phyloP scores from a whole-genome alignment of 2,329 filamentous ascomycete species.

The Ascochyta fabae region DNA sequence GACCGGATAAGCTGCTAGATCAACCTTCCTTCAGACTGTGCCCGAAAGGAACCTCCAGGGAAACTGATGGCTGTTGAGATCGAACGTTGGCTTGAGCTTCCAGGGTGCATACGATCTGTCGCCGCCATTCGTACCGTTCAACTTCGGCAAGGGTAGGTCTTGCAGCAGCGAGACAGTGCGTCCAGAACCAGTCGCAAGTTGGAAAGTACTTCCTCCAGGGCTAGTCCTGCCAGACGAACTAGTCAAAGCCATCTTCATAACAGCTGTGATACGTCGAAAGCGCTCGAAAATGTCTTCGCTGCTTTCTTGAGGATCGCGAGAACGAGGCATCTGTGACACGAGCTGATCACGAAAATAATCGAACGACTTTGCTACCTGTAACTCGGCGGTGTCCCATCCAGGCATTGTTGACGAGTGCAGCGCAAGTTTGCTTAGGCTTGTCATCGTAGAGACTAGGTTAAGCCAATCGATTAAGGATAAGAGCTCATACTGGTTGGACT shows the following conservation, averaged over 20 bases:
- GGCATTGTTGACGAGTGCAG: slow-evolving; percentile 39
- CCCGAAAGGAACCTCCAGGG: slow-evolving; percentile 46
- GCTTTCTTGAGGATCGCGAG: slow-evolving; percentile 30
- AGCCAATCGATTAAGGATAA: slow-evolving; percentile 45
- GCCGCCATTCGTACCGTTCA: slow-evolving; percentile 33
- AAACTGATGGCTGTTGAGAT: slow-evolving; percentile 42
- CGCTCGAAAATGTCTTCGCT: slow-evolving; percentile 43
- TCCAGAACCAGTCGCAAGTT: slow-evolving; percentile 43
- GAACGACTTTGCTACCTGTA: slow-evolving; percentile 42
- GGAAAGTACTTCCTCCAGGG: slow-evolving; percentile 43
- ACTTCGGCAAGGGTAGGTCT: slow-evolving; percentile 39
- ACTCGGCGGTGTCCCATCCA: slow-evolving; percentile 43
- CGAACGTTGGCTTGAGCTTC: slow-evolving; percentile 37
- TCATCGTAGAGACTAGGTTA: slow-evolving; percentile 38
- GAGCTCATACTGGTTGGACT: slow-evolving; percentile 35
- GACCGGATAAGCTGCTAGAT: neutral
- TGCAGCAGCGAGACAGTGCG: slow-evolving; percentile 44
- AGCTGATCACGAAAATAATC: slow-evolving; percentile 44
- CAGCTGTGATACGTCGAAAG: slow-evolving; percentile 43
- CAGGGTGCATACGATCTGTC: slow-evolving; percentile 38
- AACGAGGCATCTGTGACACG: slow-evolving; percentile 39
- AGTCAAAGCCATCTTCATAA: slow-evolving; percentile 38
- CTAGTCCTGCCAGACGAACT: slow-evolving; percentile 31
- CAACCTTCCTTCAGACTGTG: slow-evolving; percentile 30
- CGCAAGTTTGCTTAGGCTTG: slow-evolving; percentile 39